A percentile compares a stretch with the other conserved stretches of the same genome.
These are phyloP conservation scores for Suillus alpinus DNA, from an alignment of 768 basidiomycete species.

Conservation along the genomic window DNA sequence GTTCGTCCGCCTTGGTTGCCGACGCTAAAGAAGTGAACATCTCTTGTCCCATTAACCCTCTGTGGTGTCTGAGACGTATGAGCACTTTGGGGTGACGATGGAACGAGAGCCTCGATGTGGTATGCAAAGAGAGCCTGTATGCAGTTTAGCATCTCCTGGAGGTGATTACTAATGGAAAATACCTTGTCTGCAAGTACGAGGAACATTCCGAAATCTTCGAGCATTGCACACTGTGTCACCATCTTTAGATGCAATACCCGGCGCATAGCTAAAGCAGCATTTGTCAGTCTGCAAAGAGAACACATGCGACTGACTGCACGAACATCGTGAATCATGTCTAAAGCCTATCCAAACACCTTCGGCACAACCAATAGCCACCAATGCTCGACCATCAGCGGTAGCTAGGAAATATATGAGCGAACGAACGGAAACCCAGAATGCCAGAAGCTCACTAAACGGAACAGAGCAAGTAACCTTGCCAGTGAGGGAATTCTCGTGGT, in stretches of 20 bases:
- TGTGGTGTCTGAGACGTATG: slow-evolving; percentile 80
- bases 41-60: slow-evolving; percentile 84
- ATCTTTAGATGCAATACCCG: slow-evolving; percentile 91
- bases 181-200: slow-evolving; percentile 93
- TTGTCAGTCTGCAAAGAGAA: slow-evolving; percentile 8
- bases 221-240: slow-evolving; percentile 93
- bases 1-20: slow-evolving; percentile 86
- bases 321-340: slow-evolving; percentile 83
- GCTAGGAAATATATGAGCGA: slow-evolving; percentile 39
- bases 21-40: slow-evolving; percentile 95
- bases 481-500: slow-evolving; percentile 67
- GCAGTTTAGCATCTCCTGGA: background rate
- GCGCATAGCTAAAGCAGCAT: slow-evolving; percentile 63
- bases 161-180: slow-evolving; percentile 3
- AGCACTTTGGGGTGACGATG: slow-evolving; percentile 69
- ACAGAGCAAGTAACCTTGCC: slow-evolving; percentile 94
- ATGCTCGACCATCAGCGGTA: slow-evolving; percentile 77
- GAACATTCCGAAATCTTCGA: slow-evolving; percentile 96
- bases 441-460: slow-evolving; percentile 67
- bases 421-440: background rate
- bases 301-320: slow-evolving; percentile 22
- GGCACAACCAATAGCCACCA: slow-evolving; percentile 92
- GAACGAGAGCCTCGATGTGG: slow-evolving; percentile 94
- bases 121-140: slow-evolving; percentile 83
- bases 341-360: slow-evolving; percentile 97